Base-by-base conservation (phyloP, 495 filamentous ascomycete species). In the Bacidia rubella region DNA sequence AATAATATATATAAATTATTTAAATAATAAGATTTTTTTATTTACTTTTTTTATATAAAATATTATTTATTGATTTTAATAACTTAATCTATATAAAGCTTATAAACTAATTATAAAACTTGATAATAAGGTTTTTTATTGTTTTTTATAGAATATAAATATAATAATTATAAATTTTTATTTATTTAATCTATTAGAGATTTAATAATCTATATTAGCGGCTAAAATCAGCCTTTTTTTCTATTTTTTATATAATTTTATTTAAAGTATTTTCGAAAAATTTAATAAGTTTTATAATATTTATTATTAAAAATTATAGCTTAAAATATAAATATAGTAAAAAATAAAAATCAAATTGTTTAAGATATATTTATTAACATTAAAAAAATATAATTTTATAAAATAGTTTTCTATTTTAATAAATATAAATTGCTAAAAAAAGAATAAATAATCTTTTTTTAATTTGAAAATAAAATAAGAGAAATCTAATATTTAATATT, bases 281-380 rank as follows among this genome's bases (percentile, higher is more conserved):
- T n/a, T 20, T 11, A 45, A 45, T 11, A 9, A n/a, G 20, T 45
- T 45, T 45, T 45, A 11, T 9, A 45, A 45, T 45, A 11, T 45
- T 45, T 10, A 11, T 45, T 11, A 45, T 45, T 3, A 35, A 51
- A 15, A 20, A 40, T 38, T n/a, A 12, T 40, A 35, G 20, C 2
- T 17, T 51, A 35, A 35, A 51, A 2, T 19, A 51, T 51, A 51
- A 35, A 51, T 32, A 51, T 40, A 40, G 5, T 51, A 22, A 51
- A 35, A 35, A 35, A 15, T 7, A 7, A 35, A 35, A 35, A 35
- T 35, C 15, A 35, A 7, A 35, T 7, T 7, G 7, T 35, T 35
- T 7, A 35, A 35, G 5, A 35, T 35, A 7, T 35, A 35, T 5
- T 7, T 7, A 35, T 51, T 22, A 4, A 35, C 20, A 12, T 32